These are phyloP conservation scores for Solanum neorickii DNA, from an alignment of 257 asterid genomes.

Conservation along the genomic window DNA sequence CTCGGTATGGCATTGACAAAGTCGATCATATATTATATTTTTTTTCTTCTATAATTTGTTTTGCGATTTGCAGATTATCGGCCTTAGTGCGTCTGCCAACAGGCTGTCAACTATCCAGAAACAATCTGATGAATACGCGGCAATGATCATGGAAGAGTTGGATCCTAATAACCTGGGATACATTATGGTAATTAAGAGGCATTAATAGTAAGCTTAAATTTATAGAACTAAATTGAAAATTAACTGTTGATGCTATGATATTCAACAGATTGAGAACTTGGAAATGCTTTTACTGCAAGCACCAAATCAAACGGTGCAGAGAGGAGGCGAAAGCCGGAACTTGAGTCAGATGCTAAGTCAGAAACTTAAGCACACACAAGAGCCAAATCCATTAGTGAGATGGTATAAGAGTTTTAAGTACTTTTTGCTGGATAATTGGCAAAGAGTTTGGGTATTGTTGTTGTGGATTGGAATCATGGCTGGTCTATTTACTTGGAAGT, in stretches of 20 bases:
- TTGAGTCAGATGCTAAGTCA: slow-evolving; percentile 86
- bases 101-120: slow-evolving; percentile 62
- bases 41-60: background rate
- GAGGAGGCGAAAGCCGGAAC: slow-evolving; percentile 62
- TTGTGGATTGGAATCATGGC: slow-evolving; percentile 88
- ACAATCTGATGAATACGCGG: slow-evolving; percentile 85
- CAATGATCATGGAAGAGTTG: slow-evolving; percentile 82
- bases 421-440: slow-evolving; percentile 78
- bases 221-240: background rate
- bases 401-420: slow-evolving; percentile 43
- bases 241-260: background rate
- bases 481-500: slow-evolving; percentile 66
- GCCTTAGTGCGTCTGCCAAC: slow-evolving; percentile 86
- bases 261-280: slow-evolving; percentile 61
- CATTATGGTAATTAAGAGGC: slow-evolving; percentile 36
- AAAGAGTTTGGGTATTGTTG: slow-evolving; percentile 79
- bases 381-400: slow-evolving; percentile 24
- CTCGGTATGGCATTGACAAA: background rate
- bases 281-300: slow-evolving; percentile 88
- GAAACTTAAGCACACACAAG: slow-evolving; percentile 60
- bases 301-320: slow-evolving; percentile 34
- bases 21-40: background rate
- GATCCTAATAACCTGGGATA: slow-evolving; percentile 62
- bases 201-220: background rate
- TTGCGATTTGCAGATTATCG: slow-evolving; percentile 48